Evolutionary conservation across 108 stramenopile species (phyloP).

Genomic region (Bacterosira constricta): DNA sequence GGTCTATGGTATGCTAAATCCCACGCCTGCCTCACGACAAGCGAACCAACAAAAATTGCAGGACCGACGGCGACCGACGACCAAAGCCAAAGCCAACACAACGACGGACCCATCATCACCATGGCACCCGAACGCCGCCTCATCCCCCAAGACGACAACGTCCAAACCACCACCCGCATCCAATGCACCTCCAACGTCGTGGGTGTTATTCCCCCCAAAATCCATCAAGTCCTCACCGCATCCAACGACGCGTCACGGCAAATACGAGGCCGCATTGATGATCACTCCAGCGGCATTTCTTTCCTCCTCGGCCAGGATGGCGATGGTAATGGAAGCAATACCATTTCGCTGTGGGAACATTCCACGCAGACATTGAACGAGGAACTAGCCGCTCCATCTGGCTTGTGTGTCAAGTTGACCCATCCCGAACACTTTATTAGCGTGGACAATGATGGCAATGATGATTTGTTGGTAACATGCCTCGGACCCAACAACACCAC

Average conservation of each 20-base stretch:
- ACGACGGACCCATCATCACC: no score
- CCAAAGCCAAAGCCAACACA: no score
- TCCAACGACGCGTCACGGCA: not conserved
- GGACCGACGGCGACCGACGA: no score
- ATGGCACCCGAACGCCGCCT: conserved; percentile 14
- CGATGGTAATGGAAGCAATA: not conserved
- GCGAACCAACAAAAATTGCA: no score
- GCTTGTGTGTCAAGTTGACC: not conserved
- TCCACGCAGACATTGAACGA: conserved; percentile 15
- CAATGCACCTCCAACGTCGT: conserved; percentile 8
- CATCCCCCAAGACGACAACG: conserved; percentile 7
- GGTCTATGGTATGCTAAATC: no score
- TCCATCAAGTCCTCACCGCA: not conserved
- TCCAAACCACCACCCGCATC: not conserved
- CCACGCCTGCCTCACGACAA: no score
- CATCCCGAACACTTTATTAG: conserved; percentile 12
- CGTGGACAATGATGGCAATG: not conserved
- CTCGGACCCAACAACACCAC: not conserved
- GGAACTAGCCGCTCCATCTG: conserved; percentile 1
- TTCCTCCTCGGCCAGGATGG: not conserved
- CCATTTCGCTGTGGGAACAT: conserved; percentile 14
- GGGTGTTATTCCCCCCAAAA: conserved; percentile 3
- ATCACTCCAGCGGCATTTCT: conserved; percentile 6
- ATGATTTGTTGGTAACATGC: not conserved
- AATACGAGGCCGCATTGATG: not conserved